Evolutionary conservation across 2,329 filamentous ascomycete species (phyloP).

Genomic region (Ophiostoma ips): DNA sequence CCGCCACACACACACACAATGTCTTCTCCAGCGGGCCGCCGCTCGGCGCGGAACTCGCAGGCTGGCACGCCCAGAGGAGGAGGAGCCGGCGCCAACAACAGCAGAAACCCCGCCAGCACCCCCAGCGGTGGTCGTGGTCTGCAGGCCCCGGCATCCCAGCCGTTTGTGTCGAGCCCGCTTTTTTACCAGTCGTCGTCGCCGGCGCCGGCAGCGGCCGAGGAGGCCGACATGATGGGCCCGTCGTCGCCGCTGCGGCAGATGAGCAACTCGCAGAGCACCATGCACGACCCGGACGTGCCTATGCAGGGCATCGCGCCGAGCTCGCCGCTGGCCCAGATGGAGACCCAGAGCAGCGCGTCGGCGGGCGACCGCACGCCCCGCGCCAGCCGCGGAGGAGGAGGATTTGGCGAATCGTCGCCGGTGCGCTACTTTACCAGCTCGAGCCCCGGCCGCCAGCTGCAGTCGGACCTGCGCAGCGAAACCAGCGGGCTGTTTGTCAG

Average conservation of each 20-base stretch:
- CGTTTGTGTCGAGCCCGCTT: conserved; percentile 64
- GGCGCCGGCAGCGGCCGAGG: too few species aligned
- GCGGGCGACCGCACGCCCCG: conserved; percentile 56
- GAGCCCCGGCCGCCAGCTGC: conserved; percentile 52
- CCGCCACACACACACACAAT: conserved; percentile 25
- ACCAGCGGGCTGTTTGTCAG: conserved; percentile 79
- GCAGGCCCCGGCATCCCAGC: conserved; percentile 23
- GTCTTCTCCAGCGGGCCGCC: conserved; percentile 40
- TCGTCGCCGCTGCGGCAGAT: conserved; percentile 44
- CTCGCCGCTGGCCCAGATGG: conserved; percentile 46
- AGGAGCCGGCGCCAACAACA: conserved; percentile 1
- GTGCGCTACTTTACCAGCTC: conserved; percentile 86
- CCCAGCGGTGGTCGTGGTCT: conserved; percentile 20
- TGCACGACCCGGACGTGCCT: conserved; percentile 14
- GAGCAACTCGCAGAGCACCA: conserved; percentile 41
- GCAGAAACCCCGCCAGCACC: not conserved
- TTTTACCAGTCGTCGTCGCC: conserved; percentile 51
- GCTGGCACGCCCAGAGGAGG: conserved; percentile 37
- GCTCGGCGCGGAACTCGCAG: conserved; percentile 41
- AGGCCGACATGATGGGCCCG: conserved; percentile 8
- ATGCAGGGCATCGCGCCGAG: conserved; percentile 29
- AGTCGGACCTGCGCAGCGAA: conserved; percentile 65
- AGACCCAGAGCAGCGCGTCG: conserved; percentile 33
- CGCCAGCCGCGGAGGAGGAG: conserved; percentile 48
- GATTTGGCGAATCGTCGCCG: conserved; percentile 60